These are phyloP conservation scores for Blastobotrys muscicola DNA, from an alignment of 805 yeast genomes.

Conservation along the genomic window DNA sequence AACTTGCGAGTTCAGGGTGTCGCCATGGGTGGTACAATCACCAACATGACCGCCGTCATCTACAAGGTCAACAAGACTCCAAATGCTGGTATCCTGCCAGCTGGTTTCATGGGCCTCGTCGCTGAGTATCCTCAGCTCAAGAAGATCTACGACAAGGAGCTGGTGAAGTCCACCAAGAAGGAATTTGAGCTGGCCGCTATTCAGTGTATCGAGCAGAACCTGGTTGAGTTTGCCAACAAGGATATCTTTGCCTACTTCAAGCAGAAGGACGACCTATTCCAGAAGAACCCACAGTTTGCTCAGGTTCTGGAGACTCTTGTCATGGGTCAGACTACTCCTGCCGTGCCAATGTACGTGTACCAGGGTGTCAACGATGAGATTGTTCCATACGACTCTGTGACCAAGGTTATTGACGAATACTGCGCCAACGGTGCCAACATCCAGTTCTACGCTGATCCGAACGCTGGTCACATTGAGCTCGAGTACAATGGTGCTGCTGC, in stretches of 20 bases:
- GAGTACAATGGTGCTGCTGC: conserved; percentile 7
- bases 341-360: conserved; percentile 16
- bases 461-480: conserved; percentile 9
- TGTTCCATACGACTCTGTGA: conserved; percentile 6
- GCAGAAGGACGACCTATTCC: conserved; percentile 15
- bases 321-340: conserved; percentile 13
- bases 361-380: conserved; percentile 20
- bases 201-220: conserved; percentile 15
- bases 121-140: conserved; percentile 20
- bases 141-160: conserved; percentile 7
- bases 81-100: conserved; percentile 9
- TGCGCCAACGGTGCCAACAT: conserved; percentile 14
- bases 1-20: conserved; percentile 16
- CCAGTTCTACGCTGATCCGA: conserved; percentile 9
- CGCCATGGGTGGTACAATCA: conserved; percentile 18
- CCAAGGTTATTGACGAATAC: conserved; percentile 8
- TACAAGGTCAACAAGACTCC: conserved; percentile 1
- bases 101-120: conserved; percentile 22
- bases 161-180: conserved; percentile 3
- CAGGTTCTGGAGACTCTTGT: conserved; percentile 12
- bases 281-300: conserved; percentile 4
- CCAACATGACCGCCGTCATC: conserved; percentile 16
- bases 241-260: conserved; percentile 15
- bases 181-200: conserved; percentile 3
- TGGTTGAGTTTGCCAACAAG: conserved; percentile 10